Evolutionary conservation across 2,329 filamentous ascomycete genomes (phyloP).

Genomic region (Rhynchosporium agropyri): DNA sequence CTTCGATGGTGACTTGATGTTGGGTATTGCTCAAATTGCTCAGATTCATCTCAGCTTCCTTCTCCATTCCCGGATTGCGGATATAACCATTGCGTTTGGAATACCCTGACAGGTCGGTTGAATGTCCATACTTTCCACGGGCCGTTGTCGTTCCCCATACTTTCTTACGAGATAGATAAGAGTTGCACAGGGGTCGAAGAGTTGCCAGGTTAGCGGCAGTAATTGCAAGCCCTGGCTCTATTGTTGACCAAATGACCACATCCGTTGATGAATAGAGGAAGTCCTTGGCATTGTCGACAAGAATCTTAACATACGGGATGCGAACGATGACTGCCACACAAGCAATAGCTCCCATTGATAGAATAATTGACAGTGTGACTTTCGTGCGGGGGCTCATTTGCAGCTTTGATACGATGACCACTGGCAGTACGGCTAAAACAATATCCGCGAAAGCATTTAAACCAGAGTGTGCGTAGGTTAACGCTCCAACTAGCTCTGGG

Average conservation of each 20-base stretch:
- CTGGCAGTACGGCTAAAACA: conserved; percentile 52
- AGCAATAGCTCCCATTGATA: conserved; percentile 52
- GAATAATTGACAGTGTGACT: conserved; percentile 49
- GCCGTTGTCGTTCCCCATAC: conserved; percentile 12
- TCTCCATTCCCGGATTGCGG: conserved; percentile 6
- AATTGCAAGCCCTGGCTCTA: conserved; percentile 34
- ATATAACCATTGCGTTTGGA: conserved; percentile 13
- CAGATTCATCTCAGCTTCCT: neutral
- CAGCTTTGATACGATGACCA: conserved; percentile 54
- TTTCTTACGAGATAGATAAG: conserved; percentile 19
- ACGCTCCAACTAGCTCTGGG: conserved; percentile 45
- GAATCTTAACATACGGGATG: conserved; percentile 36
- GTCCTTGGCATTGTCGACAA: conserved; percentile 28
- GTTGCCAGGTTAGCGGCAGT: conserved; percentile 33
- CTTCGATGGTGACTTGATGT: conserved; percentile 9
- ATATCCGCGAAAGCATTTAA: conserved; percentile 52
- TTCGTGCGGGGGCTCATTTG: conserved; percentile 53
- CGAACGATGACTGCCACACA: conserved; percentile 38
- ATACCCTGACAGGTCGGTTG: conserved; percentile 7
- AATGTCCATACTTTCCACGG: neutral
- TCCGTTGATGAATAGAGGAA: conserved; percentile 36
- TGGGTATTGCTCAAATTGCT: conserved; percentile 6
- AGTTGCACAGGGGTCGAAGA: conserved; percentile 33
- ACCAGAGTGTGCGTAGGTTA: conserved; percentile 51
- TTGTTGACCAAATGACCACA: conserved; percentile 38